phyloP scores from a whole-genome alignment of 2,329 filamentous ascomycete species.

The Verticillium dahliae region DNA sequence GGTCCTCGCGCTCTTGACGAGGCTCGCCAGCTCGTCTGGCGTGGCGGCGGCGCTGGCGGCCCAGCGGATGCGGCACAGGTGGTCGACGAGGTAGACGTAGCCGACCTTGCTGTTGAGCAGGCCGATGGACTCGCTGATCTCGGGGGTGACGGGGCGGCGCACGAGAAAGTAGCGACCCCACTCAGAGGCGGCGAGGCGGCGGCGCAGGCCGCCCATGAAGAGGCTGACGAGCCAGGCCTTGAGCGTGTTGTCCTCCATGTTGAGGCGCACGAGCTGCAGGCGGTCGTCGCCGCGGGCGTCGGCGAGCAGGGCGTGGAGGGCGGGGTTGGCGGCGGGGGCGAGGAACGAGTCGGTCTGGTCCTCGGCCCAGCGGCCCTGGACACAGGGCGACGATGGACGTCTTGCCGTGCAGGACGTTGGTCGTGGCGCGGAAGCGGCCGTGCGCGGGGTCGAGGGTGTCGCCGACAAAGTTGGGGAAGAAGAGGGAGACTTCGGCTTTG shows the following conservation, averaged over 20 bases:
- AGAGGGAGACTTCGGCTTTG: conserved; percentile 73
- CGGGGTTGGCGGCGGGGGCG: conserved; percentile 58
- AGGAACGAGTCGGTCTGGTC: conserved; percentile 70
- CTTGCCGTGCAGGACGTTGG: conserved; percentile 63
- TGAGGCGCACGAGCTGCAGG: conserved; percentile 73
- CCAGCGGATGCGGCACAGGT: conserved; percentile 86
- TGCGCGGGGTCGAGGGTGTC: conserved; percentile 57
- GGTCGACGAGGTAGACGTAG: conserved; percentile 87
- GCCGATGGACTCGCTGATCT: conserved; percentile 57
- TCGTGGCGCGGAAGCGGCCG: conserved; percentile 59
- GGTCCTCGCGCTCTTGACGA: conserved; percentile 58
- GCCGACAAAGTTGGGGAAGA: conserved; percentile 88
- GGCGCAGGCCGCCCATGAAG: conserved; percentile 48
- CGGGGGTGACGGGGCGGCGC: conserved; percentile 48
- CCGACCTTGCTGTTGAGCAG: conserved; percentile 86
- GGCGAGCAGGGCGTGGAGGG: conserved; percentile 56
- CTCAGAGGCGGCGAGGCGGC: conserved; percentile 40
- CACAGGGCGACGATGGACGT: conserved; percentile 75
- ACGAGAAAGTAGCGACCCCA: conserved; percentile 59
- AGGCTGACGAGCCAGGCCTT: conserved; percentile 53
- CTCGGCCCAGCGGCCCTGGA: conserved; percentile 81
- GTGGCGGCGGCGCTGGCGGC: conserved; percentile 71
- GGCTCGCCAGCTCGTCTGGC: conserved; percentile 57
- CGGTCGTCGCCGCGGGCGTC: conserved; percentile 35
- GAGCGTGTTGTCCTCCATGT: conserved; percentile 75